Evolutionary conservation across 106 monocot genomes (phyloP).

Genomic region (Dendrobium officinale): DNA sequence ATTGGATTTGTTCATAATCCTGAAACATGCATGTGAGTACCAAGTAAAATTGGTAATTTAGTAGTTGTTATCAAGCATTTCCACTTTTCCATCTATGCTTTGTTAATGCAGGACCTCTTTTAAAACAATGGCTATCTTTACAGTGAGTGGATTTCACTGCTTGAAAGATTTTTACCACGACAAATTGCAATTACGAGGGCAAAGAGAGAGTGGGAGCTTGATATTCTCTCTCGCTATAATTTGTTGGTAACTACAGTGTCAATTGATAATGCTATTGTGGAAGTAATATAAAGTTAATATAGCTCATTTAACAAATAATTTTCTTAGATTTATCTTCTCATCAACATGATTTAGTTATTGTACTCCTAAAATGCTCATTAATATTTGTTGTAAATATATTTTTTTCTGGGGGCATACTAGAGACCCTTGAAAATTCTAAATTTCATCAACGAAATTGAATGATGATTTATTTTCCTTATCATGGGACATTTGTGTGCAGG

Average conservation of each 20-base stretch:
- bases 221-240: constrained; percentile 76
- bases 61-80: neutral
- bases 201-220: constrained; percentile 90
- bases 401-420: neutral
- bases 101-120: neutral
- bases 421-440: neutral
- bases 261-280: neutral
- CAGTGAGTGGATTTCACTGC: constrained; percentile 91
- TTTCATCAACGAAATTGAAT: neutral
- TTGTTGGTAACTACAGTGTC: constrained; percentile 50
- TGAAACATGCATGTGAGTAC: constrained; percentile 74
- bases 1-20: constrained; percentile 78
- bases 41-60: neutral
- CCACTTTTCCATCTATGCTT: neutral
- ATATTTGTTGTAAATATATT: neutral
- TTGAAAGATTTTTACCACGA: constrained; percentile 93
- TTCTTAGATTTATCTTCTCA: neutral
- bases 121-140: constrained; percentile 9
- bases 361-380: neutral
- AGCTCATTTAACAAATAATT: neutral
- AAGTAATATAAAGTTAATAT: neutral
- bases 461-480: neutral
- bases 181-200: constrained; percentile 85
- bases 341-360: constrained; percentile 1
- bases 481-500: neutral